Evolutionary conservation across 257 asterid species (phyloP).

Genomic region (Gynochthodes officinalis): DNA sequence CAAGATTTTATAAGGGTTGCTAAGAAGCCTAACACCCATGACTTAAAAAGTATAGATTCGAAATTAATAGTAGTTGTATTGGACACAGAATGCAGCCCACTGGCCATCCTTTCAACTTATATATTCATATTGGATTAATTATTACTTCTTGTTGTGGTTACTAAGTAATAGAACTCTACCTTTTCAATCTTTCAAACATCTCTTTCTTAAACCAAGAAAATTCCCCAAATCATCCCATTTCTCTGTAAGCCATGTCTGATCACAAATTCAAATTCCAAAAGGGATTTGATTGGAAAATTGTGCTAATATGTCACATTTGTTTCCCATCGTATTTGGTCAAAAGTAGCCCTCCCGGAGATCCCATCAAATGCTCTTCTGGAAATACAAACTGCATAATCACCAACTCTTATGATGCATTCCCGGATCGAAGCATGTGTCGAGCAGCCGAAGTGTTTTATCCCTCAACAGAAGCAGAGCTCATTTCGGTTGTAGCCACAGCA

Average conservation of each 20-base stretch:
- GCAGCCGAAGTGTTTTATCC: slow-evolving; percentile 25
- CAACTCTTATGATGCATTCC: slow-evolving; percentile 20
- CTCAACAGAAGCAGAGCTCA: slow-evolving; percentile 20
- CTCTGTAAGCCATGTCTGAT: neutral
- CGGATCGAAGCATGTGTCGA: slow-evolving; percentile 24
- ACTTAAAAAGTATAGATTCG: no score
- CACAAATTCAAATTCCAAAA: neutral
- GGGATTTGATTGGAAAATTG: neutral
- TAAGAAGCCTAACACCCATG: no score
- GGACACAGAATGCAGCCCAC: no score
- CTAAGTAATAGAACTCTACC: no score
- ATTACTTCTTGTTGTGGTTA: no score
- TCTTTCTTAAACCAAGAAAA: no score
- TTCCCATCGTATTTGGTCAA: neutral
- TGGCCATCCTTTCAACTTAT: no score
- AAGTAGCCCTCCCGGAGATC: slow-evolving; percentile 27
- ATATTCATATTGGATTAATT: no score
- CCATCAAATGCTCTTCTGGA: slow-evolving; percentile 22
- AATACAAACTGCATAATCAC: slow-evolving; percentile 22
- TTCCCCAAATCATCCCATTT: no score
- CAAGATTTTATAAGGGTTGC: no score
- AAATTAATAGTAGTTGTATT: no score
- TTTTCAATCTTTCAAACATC: no score
- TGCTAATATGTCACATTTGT: neutral
- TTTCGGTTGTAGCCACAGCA: slow-evolving; percentile 21